Evolutionary conservation across 2,329 filamentous ascomycete species (phyloP), one percentile per base, ranked within the genome.

Genomic region (Emergomyces pasteurianus): DNA sequence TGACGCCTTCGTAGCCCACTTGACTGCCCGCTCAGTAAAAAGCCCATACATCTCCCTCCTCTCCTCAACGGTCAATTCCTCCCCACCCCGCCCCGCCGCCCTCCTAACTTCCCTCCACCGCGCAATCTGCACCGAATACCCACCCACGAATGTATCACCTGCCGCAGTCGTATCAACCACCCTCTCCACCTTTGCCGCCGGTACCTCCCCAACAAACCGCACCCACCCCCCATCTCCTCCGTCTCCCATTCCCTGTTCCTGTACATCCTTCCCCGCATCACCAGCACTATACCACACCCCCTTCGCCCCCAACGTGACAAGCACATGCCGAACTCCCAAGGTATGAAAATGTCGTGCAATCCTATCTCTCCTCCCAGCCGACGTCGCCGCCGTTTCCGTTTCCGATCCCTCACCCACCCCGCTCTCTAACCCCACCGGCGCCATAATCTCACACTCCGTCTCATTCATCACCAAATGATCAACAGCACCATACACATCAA

Each of bases 131-230:
- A 94, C 83, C 2, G 90, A 88, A 72, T 96, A 95, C 26, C 85
- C 88, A 1, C 94, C 92, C 5, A 95, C 89, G 75, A 96, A 96
- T 0, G 92, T 96, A 73, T 97, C 92, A 0, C 92, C 92, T 5
- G 94, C 94, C 1, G 88, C 92, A 8, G 92, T 97, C 0, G 92
- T 97, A 73, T 97, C 92, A 4, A 96, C 84, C 1, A 97, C 92
- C 61, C 81, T 75, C 3, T 72, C 76, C 21, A 90, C 87, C 73
- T 88, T 87, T 63, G 83, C 80, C 0, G 89, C 90, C 4, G 79
- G 76, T 1, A 91, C 74, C 61, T 73, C 67, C 54, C 71, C 71
- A 26, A 69, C 70, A 47, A 70, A 72, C n/a, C 72, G 67, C 10
- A 62, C 63, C 59, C 60, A 62, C 23, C n/a, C 49, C 18, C 21